phyloP scores from a whole-genome alignment of 1,284 basidiomycete species.

The Apiotrichum veenhuisii region DNA sequence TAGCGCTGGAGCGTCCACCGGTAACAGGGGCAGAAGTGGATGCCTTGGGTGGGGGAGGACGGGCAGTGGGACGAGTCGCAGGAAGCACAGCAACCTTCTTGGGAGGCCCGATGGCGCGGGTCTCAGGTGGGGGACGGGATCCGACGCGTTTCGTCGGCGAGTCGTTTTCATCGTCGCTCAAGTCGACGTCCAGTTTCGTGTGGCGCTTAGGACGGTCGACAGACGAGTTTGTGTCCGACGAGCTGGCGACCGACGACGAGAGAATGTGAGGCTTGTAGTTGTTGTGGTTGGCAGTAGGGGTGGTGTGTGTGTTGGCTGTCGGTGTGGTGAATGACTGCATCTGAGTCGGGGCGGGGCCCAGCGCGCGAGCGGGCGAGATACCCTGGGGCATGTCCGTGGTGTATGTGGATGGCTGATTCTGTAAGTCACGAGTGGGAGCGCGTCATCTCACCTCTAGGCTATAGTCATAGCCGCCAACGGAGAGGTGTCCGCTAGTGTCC shows the following conservation, averaged over 20 bases:
- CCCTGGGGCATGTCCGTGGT: conserved; percentile 22
- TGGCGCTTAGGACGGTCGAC: conserved; percentile 13
- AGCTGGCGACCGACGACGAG: conserved; percentile 9
- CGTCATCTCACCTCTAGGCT: neutral
- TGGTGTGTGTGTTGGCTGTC: conserved; percentile 11
- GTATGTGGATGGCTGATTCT: neutral
- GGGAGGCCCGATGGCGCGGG: neutral
- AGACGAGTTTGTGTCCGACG: conserved; percentile 13
- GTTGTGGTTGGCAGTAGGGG: conserved; percentile 5
- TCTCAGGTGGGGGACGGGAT: conserved; percentile 1
- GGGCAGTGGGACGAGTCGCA: neutral
- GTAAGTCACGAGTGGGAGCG: neutral
- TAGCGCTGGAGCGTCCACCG: conserved; percentile 34
- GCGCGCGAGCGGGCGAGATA: conserved; percentile 44
- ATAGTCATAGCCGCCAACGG: conserved; percentile 7
- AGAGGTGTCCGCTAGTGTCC: neutral
- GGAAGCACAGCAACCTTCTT: neutral
- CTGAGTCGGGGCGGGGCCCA: conserved; percentile 40
- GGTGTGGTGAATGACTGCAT: conserved; percentile 32
- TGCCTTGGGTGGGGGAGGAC: neutral
- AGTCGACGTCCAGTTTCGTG: conserved; percentile 10
- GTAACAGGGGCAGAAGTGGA: neutral
- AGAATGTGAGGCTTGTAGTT: conserved; percentile 1
- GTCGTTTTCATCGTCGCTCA: conserved; percentile 40
- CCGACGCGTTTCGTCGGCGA: conserved; percentile 34